Base-by-base conservation (phyloP, 768 basidiomycete species). In the Podaxis sp. region DNA sequence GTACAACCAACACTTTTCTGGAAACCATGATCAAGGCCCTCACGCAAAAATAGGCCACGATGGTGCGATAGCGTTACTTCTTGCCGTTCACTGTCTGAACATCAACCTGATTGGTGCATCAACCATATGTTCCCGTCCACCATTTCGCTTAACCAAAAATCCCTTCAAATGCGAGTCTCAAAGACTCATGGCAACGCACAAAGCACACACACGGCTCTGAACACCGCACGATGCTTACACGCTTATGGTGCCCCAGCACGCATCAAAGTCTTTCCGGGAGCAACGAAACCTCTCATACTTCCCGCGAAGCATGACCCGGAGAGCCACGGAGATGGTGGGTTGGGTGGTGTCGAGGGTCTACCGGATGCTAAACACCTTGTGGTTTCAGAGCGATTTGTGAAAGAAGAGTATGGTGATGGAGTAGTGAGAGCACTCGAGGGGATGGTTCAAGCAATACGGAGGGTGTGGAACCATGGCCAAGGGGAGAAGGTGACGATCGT, bases 151-250 rank as follows among this genome's bases (percentile, higher is more conserved):
- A 59, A 38, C 53, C 28, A 44, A 36, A 24, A 51, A 58, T 33
- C 33, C 33, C 33, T 33, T 7, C 22, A 15, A n/a, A 50, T 28
- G n/a, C 60, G 17, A 46, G 5, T 12, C 15, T 10, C 7, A 20
- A 57, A 94, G 93, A 88, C 89, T 1, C 91, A 95, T 71, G 94
- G 94, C 17, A 96, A 96, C 68, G 82, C 92, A 0, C 75, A 79
- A 64, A 80, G 82, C 33, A 71, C 88, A 12, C 79, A 78, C 72
- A 91, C 90, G 0, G 79, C 81, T 28, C 75, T 80, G 41, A 96
- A 96, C 66, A 91, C 92, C 0, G 88, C 91, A 0, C 80, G 89
- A 55, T 90, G 91, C 65, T 79, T 95, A 7, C 73, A 87, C 51
- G 91, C 89, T 0, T 95, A 91, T 64, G 89, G 84, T 4, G 91